Evolutionary conservation across 2,329 filamentous ascomycete genomes (phyloP).

Genomic region (Penicillium sclerotiorum): DNA sequence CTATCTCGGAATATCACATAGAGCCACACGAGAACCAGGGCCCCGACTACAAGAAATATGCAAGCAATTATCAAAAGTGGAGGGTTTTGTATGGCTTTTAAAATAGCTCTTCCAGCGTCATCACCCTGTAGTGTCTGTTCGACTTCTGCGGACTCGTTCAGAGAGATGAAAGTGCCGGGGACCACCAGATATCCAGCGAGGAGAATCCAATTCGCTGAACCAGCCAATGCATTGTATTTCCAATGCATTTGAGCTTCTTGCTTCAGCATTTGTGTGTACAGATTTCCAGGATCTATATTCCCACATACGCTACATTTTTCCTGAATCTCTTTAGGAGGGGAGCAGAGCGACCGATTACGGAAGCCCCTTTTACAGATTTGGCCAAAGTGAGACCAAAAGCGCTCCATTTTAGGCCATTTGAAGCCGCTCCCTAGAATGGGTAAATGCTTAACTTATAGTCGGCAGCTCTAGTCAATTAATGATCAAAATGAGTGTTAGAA

Average conservation of each 20-base stretch:
- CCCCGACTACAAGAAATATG: constrained; percentile 47
- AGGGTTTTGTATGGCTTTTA: constrained; percentile 39
- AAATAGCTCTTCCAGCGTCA: constrained; percentile 32
- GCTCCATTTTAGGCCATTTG: too few relatives aligned
- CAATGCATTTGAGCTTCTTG: constrained; percentile 51
- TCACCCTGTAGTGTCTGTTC: constrained; percentile 30
- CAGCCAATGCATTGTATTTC: constrained; percentile 52
- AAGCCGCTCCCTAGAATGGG: too few relatives aligned
- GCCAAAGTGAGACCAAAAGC: too few relatives aligned
- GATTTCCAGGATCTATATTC: too few relatives aligned
- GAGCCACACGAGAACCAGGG: constrained; percentile 46
- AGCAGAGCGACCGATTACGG: too few relatives aligned
- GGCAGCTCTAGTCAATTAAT: too few relatives aligned
- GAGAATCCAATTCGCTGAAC: constrained; percentile 44
- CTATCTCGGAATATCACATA: constrained; percentile 52
- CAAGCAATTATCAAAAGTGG: constrained; percentile 50
- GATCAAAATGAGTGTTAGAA: too few relatives aligned
- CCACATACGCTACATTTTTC: too few relatives aligned
- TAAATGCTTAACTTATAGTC: too few relatives aligned
- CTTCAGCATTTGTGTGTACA: constrained; percentile 46
- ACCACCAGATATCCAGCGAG: constrained; percentile 5
- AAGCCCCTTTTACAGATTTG: too few relatives aligned
- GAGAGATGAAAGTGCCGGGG: constrained; percentile 3
- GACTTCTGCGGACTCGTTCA: constrained; percentile 29
- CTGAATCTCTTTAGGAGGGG: too few relatives aligned